A percentile compares a stretch with the other conserved stretches of the same genome.
phyloP scores from a whole-genome alignment of 805 yeast genomes.

The Metschnikowia sp. region DNA sequence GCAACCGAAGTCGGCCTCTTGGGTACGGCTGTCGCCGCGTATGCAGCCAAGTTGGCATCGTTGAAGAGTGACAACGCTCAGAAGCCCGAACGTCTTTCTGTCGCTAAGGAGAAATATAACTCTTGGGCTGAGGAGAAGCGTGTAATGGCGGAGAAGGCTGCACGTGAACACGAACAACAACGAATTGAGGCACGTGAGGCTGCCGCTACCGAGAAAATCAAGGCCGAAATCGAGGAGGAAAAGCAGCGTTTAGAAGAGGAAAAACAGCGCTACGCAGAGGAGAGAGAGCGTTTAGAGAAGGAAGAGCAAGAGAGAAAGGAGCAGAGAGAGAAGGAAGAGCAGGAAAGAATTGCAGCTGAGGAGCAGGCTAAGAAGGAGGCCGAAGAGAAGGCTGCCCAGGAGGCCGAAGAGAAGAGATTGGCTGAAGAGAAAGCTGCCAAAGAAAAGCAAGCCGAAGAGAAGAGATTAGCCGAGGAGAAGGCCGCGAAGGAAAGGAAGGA shows the following conservation, averaged over 20 bases:
- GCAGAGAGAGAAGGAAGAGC: conserved; percentile 14
- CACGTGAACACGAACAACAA: conserved; percentile 19
- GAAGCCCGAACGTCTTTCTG: conserved; percentile 33
- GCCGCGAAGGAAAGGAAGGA: conserved; percentile 8
- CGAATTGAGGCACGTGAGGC: conserved; percentile 38
- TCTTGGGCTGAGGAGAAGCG: conserved; percentile 47
- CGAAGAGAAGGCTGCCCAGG: conserved; percentile 25
- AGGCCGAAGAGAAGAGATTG: conserved; percentile 24
- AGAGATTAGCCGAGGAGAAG: conserved; percentile 1
- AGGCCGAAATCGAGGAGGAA: conserved; percentile 16
- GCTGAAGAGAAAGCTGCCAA: conserved; percentile 5
- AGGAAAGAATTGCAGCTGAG: conserved; percentile 25
- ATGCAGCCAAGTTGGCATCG: conserved; percentile 39
- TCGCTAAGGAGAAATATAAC: conserved; percentile 38
- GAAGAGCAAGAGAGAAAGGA: conserved; percentile 14
- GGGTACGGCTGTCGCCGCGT: conserved; percentile 42
- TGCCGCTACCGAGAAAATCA: conserved; percentile 15
- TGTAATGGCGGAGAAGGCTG: conserved; percentile 34
- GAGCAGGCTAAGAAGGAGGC: conserved; percentile 23
- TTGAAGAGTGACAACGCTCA: conserved; percentile 38
- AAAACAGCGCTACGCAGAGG: conserved; percentile 14
- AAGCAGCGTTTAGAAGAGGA: conserved; percentile 14
- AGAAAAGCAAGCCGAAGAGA: conserved; percentile 1
- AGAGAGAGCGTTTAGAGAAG: conserved; percentile 11
- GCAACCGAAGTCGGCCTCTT: conserved; percentile 44